These are phyloP conservation scores for Kurtzmaniella quercitrusa DNA, from an alignment of 1,139 yeast genomes.

Conservation along the genomic window DNA sequence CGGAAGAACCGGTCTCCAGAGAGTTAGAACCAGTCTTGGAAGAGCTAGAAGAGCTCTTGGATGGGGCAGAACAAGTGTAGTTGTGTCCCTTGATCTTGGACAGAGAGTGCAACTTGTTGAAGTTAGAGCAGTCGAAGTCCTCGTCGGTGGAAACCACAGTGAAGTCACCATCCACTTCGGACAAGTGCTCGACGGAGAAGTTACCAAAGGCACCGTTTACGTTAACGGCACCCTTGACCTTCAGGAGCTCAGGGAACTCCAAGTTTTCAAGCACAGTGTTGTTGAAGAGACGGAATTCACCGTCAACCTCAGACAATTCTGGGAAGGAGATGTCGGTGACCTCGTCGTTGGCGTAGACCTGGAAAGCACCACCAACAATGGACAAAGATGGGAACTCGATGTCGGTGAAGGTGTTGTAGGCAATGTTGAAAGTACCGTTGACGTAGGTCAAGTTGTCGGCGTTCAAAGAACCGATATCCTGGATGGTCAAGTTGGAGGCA, in stretches of 20 bases:
- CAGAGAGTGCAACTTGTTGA: conserved; percentile 27
- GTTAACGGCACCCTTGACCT: conserved; percentile 41
- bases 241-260: conserved; percentile 27
- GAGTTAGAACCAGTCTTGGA: conserved; percentile 10
- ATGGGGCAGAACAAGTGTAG: conserved; percentile 39
- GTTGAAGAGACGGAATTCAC: conserved; percentile 42
- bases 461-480: conserved; percentile 32
- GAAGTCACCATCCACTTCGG: conserved; percentile 43
- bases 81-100: conserved; percentile 43
- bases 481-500: conserved; percentile 45
- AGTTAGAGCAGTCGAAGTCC: conserved; percentile 35
- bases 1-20: conserved; percentile 13
- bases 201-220: conserved; percentile 36
- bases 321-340: conserved; percentile 26
- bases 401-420: conserved; percentile 36
- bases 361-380: conserved; percentile 38
- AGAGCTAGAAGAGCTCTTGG: conserved; percentile 11
- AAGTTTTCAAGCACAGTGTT: conserved; percentile 38
- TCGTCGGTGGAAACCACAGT: conserved; percentile 31
- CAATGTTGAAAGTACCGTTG: conserved; percentile 39
- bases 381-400: conserved; percentile 28
- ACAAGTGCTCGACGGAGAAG: conserved; percentile 35
- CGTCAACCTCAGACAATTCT: conserved; percentile 34
- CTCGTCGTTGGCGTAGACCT: conserved; percentile 42
- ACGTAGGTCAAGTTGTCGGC: conserved; percentile 34